Percentiles rank a stretch among this genome's conserved stretches.
phyloP scores from a whole-genome alignment of 768 basidiomycete genomes.

The Grammothele lineata region DNA sequence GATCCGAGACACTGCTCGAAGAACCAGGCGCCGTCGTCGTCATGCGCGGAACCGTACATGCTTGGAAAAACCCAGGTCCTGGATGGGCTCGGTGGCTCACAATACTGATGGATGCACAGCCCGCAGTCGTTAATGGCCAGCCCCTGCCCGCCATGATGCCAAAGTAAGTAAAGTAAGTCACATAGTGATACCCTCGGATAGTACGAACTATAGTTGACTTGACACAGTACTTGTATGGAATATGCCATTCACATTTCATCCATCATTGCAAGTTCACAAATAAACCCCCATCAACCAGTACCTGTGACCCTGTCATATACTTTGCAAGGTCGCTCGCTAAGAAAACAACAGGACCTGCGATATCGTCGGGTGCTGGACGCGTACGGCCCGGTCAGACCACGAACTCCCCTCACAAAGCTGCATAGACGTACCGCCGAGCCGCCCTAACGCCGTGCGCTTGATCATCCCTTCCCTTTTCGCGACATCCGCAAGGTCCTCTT shows the following conservation, averaged over 20 bases:
- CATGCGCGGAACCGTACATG: constrained; percentile 56
- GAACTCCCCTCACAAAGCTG: background rate
- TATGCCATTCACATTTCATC: background rate
- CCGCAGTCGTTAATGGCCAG: constrained; percentile 44
- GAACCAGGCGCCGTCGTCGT: constrained; percentile 54
- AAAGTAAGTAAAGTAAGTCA: background rate
- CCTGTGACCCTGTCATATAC: constrained; percentile 63
- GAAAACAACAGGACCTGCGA: constrained; percentile 73
- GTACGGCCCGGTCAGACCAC: background rate
- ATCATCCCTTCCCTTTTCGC: constrained; percentile 60
- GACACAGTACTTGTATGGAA: too few species aligned
- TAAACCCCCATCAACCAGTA: constrained; percentile 69
- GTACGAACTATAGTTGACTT: too few species aligned
- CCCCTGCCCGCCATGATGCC: constrained; percentile 26
- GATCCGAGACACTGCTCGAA: constrained; percentile 46
- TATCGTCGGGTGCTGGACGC: constrained; percentile 54
- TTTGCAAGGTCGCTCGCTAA: constrained; percentile 66
- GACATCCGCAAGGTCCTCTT: constrained; percentile 60
- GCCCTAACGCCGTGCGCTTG: constrained; percentile 58
- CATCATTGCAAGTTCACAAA: constrained; percentile 67
- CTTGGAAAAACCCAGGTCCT: constrained; percentile 54
- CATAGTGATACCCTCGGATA: too few species aligned
- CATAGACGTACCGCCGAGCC: constrained; percentile 54
- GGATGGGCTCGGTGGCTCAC: constrained; percentile 50
- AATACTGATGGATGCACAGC: constrained; percentile 51